Evolutionary conservation across 2,329 filamentous ascomycete species (phyloP), one percentile per base, ranked within the genome.

Genomic region (Orbilia blumenaviensis): DNA sequence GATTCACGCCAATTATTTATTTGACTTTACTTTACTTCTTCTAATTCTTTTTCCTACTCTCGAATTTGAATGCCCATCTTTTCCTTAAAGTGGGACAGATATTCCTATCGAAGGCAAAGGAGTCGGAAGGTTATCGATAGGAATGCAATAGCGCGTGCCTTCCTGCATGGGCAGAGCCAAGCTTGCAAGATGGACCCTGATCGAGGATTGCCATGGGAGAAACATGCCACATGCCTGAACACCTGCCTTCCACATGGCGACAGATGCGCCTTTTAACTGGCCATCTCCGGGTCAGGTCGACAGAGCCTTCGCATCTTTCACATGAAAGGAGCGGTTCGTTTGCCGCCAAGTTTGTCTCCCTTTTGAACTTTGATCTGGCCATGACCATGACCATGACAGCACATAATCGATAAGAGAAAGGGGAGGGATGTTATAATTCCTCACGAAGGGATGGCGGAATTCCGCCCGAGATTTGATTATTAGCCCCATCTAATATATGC

Each of bases 251-350:
- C 71, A 75, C 71, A 75, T 75, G 71, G 62, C 48, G 63, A 68
- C 10, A 48, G 58, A 75, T 63, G 29, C 25, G 63, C 46, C 54
- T 16, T 75, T 38, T 75, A n/a, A 75, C 63, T 68, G 71, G 63
- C 14, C 32, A 18, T 38, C 2, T 27, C 10, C 54, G 29, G 34
- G 34, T n/a, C n/a, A n/a, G n/a, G n/a, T n/a, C n/a, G n/a, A n/a
- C n/a, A n/a, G n/a, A n/a, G n/a, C n/a, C n/a, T n/a, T n/a, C n/a
- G 25, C 27, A 50, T 46, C 54, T 48, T 61, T 74, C 69, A 74
- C 61, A 66, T 66, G 68, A 36, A 50, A 36, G 41, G 25, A 23
- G 25, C 7, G 50, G 32, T 36, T 52, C 46, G 29, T 50, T 69
- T 62, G 56, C 54, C 66, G 56, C 56, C 58, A 69, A 29, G 46